Evolutionary conservation across 169 alveolate genomes (phyloP), one percentile per base, ranked within the genome.

Genomic region (Babesia ovata): DNA sequence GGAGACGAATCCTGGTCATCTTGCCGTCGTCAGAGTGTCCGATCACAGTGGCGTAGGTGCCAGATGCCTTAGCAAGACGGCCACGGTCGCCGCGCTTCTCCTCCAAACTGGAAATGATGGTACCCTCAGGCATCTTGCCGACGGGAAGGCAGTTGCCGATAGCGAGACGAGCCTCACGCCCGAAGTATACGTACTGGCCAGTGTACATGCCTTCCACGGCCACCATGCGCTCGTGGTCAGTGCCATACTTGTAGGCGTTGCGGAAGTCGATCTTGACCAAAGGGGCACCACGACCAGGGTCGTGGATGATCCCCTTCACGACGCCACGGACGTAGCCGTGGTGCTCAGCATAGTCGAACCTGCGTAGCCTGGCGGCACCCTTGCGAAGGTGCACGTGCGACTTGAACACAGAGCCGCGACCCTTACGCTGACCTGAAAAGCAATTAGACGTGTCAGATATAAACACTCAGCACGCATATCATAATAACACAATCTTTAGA

Each of bases 251-350:
- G 93, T 98, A 97, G 22, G 99, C 98, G 85, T 97, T 98, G 72
- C 99, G 94, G 97, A 98, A 98, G 45, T 85, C 87, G 49, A 98
- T 95, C 70, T 93, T 91, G 45, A 99, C 99, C 26, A 98, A 88
- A 21, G 99, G 99, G 21, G 99, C 99, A 26, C 99, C 99, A 73
- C 99, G 91, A 42, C 99, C 99, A 29, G 99, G 99, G 90, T 98
- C 99, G 87, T 97, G 99, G 70, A 96, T 71, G 70, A 98, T 97
- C 62, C 94, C 97, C 93, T 96, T 96, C 69, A 98, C 98, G 48
- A 97, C 95, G 62, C 99, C 99, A 93, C 93, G 96, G 84, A 96
- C 94, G 88, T 96, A 95, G 56, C 97, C 96, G 75, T 93, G 93
- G 46, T 90, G 86, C 75, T 97, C 99, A 22, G 97, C 95, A 77